These are phyloP conservation scores for Cucurbita pepo DNA, from an alignment of 306 rosid species.

Conservation along the genomic window DNA sequence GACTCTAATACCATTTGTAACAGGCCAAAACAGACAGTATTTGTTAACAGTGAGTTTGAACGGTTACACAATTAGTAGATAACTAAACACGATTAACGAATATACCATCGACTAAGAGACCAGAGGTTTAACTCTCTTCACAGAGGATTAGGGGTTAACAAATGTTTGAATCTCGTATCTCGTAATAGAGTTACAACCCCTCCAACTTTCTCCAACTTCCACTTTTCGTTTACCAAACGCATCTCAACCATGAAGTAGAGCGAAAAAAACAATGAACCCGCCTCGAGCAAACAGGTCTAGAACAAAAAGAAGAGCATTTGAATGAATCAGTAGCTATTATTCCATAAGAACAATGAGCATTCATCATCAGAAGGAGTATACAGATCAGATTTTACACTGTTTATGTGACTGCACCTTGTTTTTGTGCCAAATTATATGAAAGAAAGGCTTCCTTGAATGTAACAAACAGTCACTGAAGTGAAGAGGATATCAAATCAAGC, in stretches of 20 bases:
- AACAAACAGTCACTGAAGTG: not conserved
- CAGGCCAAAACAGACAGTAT: too few species aligned
- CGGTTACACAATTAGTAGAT: too few species aligned
- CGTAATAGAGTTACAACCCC: too few species aligned
- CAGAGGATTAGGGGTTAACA: too few species aligned
- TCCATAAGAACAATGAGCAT: not conserved
- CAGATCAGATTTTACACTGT: not conserved
- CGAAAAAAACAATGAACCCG: not conserved
- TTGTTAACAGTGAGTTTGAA: too few species aligned
- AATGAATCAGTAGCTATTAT: not conserved
- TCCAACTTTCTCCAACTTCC: too few species aligned
- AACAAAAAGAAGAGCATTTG: not conserved
- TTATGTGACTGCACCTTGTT: not conserved
- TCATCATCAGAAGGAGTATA: not conserved
- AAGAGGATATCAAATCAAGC: not conserved
- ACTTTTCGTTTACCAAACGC: too few species aligned
- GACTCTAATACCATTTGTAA: too few species aligned
- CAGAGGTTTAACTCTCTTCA: too few species aligned
- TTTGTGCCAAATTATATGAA: not conserved
- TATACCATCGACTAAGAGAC: too few species aligned
- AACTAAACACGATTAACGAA: too few species aligned
- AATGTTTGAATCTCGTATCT: too few species aligned
- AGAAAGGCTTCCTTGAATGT: not conserved
- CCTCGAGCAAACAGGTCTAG: not conserved
- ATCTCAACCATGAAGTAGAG: not conserved